phyloP scores from a whole-genome alignment of 345 rosid species.

The Arabidopsis arenosa region DNA sequence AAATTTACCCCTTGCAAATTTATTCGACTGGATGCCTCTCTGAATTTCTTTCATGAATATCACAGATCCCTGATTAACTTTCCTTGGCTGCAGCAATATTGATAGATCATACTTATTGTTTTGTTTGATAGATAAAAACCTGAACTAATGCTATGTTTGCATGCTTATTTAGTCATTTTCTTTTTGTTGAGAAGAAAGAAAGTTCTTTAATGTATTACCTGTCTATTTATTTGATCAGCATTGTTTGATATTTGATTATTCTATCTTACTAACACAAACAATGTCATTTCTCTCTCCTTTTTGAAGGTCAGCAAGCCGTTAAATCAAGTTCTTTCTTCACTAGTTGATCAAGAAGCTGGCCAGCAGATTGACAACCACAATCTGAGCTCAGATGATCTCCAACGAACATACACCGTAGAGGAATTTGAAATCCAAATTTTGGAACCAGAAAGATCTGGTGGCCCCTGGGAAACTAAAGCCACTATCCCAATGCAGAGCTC shows the following conservation, averaged over 20 bases:
- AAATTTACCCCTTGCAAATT: slow-evolving; percentile 8
- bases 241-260: neutral
- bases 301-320: slow-evolving; percentile 81
- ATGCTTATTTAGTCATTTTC: slow-evolving; percentile 17
- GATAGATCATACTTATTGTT: slow-evolving; percentile 16
- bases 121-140: slow-evolving; percentile 18
- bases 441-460: slow-evolving; percentile 88
- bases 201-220: slow-evolving; percentile 18
- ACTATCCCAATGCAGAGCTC: slow-evolving; percentile 94
- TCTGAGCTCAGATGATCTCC: slow-evolving; percentile 76
- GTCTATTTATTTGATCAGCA: slow-evolving; percentile 14
- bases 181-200: slow-evolving; percentile 15
- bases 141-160: slow-evolving; percentile 5
- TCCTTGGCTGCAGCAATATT: slow-evolving; percentile 10
- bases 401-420: slow-evolving; percentile 74
- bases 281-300: slow-evolving; percentile 31
- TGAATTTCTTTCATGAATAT: slow-evolving; percentile 22
- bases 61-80: slow-evolving; percentile 15
- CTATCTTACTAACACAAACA: slow-evolving; percentile 18
- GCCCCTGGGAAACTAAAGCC: slow-evolving; percentile 93
- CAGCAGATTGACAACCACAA: slow-evolving; percentile 87
- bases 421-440: slow-evolving; percentile 92
- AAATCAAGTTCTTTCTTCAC: slow-evolving; percentile 88
- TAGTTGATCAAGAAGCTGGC: slow-evolving; percentile 94
- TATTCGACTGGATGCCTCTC: slow-evolving; percentile 18